Base-by-base conservation (phyloP, 345 rosid genomes). In the Melaleuca quinquenervia region DNA sequence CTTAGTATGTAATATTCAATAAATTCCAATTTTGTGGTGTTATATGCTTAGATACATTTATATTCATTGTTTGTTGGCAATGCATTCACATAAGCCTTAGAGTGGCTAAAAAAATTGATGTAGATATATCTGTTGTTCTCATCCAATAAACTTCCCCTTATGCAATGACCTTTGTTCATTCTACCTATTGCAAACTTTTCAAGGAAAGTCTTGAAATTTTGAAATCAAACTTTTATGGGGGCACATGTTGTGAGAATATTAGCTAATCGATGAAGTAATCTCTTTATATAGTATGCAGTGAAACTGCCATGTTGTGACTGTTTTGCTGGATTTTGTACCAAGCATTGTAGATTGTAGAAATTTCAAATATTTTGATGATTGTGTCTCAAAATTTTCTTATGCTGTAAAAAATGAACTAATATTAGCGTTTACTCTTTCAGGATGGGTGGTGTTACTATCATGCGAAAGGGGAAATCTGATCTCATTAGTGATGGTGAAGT, bases 391-490 rank as follows among this genome's bases (percentile, higher is more conserved):
- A 44, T 78, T 29, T 16, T 48, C 82, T 58, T 88, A 62, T 70
- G 24, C 18, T 70, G 86, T 83, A n/a, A 29, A 44, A 83, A n/a
- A 24, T 84, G 45, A 82, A 53, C 84, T 82, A 15, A 82, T 51
- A 51, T 36, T 11, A 26, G 36, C 27, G 32, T 29, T 74, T 45
- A 8, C 8, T 32, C 48, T 70, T 70, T 88, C 91, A 97, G 99
- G 93, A 92, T 97, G 44, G 99, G 98, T 80, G 93, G 96, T n/a
- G 93, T 95, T 26, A 96, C 98, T 75, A 91, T 97, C 91, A 89
- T 94, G 70, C 90, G 90, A 91, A 97, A 97, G 93, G 98, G 99
- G 54, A 96, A 91, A 83, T 89, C 93, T 87, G 98, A 97, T 89
- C 93, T 96, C 87, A 89, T 97, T 83, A 94, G 94, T 85, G 94